These are phyloP conservation scores for Emergomyces orientalis DNA, from an alignment of 2,329 filamentous ascomycete species.

Conservation along the genomic window DNA sequence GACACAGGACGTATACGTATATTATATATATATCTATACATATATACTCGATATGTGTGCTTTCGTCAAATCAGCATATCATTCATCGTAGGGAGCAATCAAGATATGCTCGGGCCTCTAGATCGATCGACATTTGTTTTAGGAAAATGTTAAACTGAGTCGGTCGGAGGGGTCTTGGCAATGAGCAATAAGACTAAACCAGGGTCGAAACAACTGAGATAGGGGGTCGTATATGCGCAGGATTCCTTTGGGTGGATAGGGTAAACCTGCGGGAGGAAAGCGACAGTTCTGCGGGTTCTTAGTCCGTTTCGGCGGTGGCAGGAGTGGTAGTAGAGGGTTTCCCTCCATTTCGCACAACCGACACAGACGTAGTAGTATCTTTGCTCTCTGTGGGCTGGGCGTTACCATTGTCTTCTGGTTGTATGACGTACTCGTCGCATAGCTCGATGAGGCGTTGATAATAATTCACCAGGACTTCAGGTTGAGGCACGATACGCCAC, in stretches of 20 bases:
- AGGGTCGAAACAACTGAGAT: neutral
- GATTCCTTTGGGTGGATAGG: neutral
- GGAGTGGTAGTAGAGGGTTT: neutral
- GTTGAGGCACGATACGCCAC: conserved; percentile 94
- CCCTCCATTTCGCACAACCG: neutral
- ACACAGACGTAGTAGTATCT: neutral
- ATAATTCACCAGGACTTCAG: conserved; percentile 87
- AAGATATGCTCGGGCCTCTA: neutral
- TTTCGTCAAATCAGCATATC: neutral
- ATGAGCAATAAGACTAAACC: neutral
- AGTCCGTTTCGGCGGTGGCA: neutral
- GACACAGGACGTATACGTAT: neutral
- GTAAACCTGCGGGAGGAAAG: neutral
- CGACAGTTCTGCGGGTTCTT: too few relatives aligned
- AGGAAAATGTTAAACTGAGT: neutral
- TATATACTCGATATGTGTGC: neutral
- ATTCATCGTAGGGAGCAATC: neutral
- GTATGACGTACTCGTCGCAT: conserved; percentile 50
- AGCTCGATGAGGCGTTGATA: conserved; percentile 75
- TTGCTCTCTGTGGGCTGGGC: neutral
- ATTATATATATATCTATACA: neutral
- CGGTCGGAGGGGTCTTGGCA: neutral
- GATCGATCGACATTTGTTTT: neutral
- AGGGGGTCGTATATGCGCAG: neutral
- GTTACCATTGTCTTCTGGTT: conserved; percentile 20